Evolutionary conservation across 1,284 basidiomycete species (phyloP).

Genomic region (Cystobasidium slooffiae): DNA sequence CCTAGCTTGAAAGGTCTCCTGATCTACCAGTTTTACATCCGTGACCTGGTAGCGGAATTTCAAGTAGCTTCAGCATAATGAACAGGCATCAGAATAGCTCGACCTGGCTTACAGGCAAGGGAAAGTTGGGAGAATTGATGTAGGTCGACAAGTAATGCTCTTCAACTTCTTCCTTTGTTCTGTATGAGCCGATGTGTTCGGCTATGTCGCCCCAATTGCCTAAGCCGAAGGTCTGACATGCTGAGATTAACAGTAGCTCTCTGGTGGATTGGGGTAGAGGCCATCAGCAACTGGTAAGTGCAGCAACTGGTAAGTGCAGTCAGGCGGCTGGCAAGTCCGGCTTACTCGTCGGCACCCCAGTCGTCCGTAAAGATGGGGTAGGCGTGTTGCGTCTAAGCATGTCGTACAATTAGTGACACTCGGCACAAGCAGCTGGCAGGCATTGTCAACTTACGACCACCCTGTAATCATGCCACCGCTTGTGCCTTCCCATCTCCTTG

Average conservation of each 20-base stretch:
- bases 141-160: slow-evolving; percentile 85
- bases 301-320: too few relatives aligned
- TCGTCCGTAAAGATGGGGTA: slow-evolving; percentile 94
- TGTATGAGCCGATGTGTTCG: slow-evolving; percentile 85
- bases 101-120: slow-evolving; percentile 66
- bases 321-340: not conserved
- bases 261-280: slow-evolving; percentile 58
- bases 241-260: slow-evolving; percentile 88
- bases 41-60: slow-evolving; percentile 27
- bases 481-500: slow-evolving; percentile 84
- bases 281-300: not conserved
- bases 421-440: slow-evolving; percentile 12
- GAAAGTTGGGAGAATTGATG: slow-evolving; percentile 75
- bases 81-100: not conserved
- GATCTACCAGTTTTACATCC: slow-evolving; percentile 58
- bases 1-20: slow-evolving; percentile 79
- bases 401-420: not conserved
- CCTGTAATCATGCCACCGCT: slow-evolving; percentile 86
- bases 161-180: slow-evolving; percentile 93
- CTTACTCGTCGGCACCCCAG: slow-evolving; percentile 95
- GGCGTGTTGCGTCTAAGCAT: slow-evolving; percentile 78
- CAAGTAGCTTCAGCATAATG: slow-evolving; percentile 2
- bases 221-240: slow-evolving; percentile 83
- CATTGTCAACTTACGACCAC: slow-evolving; percentile 71
- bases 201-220: slow-evolving; percentile 98